Evolutionary conservation across 2,329 filamentous ascomycete species (phyloP).

Genomic region (Colletotrichum chrysophilum): DNA sequence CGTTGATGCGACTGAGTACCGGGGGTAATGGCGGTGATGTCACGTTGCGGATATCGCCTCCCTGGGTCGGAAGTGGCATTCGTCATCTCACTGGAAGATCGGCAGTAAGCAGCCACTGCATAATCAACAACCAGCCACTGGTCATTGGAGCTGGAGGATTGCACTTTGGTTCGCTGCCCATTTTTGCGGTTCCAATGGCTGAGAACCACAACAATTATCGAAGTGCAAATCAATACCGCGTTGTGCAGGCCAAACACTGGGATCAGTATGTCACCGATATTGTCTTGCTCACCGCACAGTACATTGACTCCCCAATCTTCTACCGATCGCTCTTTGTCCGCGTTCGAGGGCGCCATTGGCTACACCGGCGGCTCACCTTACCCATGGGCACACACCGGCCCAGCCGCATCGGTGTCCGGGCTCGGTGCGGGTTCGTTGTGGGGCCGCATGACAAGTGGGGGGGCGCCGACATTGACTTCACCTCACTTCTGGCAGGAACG

Average conservation of each 20-base stretch:
- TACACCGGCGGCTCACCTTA: neutral
- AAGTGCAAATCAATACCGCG: fast-evolving
- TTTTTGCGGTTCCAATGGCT: fast-evolving
- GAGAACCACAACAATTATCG: neutral
- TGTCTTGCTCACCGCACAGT: neutral
- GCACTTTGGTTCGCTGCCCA: fast-evolving
- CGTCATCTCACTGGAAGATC: neutral
- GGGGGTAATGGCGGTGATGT: neutral
- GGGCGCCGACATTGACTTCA: neutral
- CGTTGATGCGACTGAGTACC: too few relatives aligned
- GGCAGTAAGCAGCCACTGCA: neutral
- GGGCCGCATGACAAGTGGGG: neutral
- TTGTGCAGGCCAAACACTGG: fast-evolving
- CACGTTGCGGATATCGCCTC: neutral
- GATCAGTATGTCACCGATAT: fast-evolving
- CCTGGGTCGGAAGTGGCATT: neutral
- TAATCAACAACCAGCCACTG: neutral
- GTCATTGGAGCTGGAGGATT: neutral
- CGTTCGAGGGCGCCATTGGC: fast-evolving
- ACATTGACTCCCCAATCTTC: neutral
- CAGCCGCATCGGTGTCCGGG: too few relatives aligned
- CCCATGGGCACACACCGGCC: neutral
- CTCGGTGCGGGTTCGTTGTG: too few relatives aligned
- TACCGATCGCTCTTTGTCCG: neutral
- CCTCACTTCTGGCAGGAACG: too few relatives aligned